Base-by-base conservation (phyloP, 2,329 filamentous ascomycete species). In the Emericellopsis atlantica region DNA sequence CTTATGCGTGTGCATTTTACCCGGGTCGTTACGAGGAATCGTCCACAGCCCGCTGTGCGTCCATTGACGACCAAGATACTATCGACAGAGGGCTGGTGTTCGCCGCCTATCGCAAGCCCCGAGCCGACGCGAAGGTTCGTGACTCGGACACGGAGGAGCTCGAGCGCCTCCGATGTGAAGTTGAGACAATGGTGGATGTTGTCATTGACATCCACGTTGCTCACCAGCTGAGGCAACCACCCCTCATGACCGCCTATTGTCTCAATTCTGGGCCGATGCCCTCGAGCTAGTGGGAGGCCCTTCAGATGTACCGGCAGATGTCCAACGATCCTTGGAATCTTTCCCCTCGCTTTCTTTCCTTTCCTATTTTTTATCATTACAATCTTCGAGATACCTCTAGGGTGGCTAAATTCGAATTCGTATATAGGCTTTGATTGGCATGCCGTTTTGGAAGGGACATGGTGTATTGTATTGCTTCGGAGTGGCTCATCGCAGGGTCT, bases 11-110 rank as follows among this genome's bases (percentile, higher is more conserved):
- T 46, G 64, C 72, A 6, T 76, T 76, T 42, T 66, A 72, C 51
- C 66, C 64, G 0, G 65, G 65, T 21, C 55, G 59, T 18, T 59
- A 58, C 36, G 52, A 34, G 11, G 35, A 32, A 18, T 26, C 39
- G 18, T 21, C 31, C 32, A 8, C 29, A 10, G 23, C 40, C 29
- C 34, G 42, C n/a, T 11, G 23, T 33, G 18, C 26, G 15, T 23
- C 36, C n/a, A 37, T 33, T 15, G 18, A 15, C 26, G 15, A 22
- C 18, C 4, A 12, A 39, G 21, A 21, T 15, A 33, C 31, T 9
- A 60, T 62, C 40, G 66, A 74, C 47, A 62, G 69, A 26, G 72
- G 72, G 36, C 69, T 76, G 43, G 66, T 76, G 5, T 76, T 76
- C 41, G 72, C 71, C 1, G 72, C 70, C 0, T 76, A 75, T 47